A percentile compares a stretch with the other conserved stretches of the same genome.
Conservation (phyloP, 1,139 yeast species). For the Lodderomyces beijingensis region DNA sequence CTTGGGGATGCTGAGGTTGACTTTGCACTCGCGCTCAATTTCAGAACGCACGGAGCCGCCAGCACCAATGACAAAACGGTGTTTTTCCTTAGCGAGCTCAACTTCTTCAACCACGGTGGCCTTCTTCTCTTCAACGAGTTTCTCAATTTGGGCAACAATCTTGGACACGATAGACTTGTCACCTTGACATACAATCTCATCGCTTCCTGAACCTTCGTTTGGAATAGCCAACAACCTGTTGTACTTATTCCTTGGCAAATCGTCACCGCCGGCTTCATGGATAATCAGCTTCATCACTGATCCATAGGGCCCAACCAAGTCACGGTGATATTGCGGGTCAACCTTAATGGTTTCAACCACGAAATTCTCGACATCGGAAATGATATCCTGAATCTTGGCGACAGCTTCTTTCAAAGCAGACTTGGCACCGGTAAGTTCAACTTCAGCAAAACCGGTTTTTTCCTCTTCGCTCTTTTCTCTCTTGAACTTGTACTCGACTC, state of each 20-base stretch:
- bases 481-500: slow-evolving; percentile 66
- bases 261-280: slow-evolving; percentile 74
- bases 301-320: slow-evolving; percentile 80
- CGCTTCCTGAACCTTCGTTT: slow-evolving; percentile 59
- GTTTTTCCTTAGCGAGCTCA: slow-evolving; percentile 70
- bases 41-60: slow-evolving; percentile 73
- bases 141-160: slow-evolving; percentile 60
- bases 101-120: slow-evolving; percentile 53
- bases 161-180: slow-evolving; percentile 69
- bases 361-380: slow-evolving; percentile 64
- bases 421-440: slow-evolving; percentile 78
- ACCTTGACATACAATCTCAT: slow-evolving; percentile 66
- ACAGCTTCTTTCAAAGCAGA: slow-evolving; percentile 75
- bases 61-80: slow-evolving; percentile 76
- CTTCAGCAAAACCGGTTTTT: slow-evolving; percentile 44
- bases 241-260: slow-evolving; percentile 40
- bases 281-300: slow-evolving; percentile 71
- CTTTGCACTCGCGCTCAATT: slow-evolving; percentile 66
- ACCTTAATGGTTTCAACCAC: slow-evolving; percentile 61
- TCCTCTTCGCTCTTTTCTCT: slow-evolving; percentile 40
- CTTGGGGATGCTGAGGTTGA: slow-evolving; percentile 66
- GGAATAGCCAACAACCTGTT: slow-evolving; percentile 72
- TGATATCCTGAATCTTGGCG: slow-evolving; percentile 56
- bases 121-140: slow-evolving; percentile 63
- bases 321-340: slow-evolving; percentile 74